Percentiles rank a stretch among this genome's conserved stretches.
These are phyloP conservation scores for Sanghuangporus sanghuang DNA, from an alignment of 1,284 basidiomycete species.

Conservation along the genomic window DNA sequence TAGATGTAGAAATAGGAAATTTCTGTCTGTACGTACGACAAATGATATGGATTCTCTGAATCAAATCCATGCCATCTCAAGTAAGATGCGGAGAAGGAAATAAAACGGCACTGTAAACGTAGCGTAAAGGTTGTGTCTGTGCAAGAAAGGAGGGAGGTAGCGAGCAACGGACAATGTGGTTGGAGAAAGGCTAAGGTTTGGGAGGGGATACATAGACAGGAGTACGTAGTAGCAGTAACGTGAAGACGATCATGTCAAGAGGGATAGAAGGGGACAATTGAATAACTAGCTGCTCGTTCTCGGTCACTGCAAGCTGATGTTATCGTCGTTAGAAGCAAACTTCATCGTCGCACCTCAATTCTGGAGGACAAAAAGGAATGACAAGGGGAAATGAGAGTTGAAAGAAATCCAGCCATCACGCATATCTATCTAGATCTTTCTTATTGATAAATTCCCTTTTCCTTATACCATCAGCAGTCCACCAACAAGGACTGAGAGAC, in stretches of 20 bases:
- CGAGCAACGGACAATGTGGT: no score
- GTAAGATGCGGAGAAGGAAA: no score
- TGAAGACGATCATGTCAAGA: neutral
- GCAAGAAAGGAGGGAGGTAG: no score
- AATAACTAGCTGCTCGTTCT: neutral
- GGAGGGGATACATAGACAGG: no score
- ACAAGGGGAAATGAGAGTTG: neutral
- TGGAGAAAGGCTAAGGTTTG: no score
- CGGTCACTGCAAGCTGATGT: neutral
- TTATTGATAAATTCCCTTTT: neutral
- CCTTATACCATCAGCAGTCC: conserved; percentile 11
- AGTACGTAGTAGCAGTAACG: no score
- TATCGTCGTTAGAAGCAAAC: neutral
- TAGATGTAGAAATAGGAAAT: neutral
- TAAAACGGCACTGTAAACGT: no score
- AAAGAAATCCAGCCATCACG: neutral
- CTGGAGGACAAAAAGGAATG: neutral
- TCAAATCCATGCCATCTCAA: neutral
- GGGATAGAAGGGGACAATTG: neutral
- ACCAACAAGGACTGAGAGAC: conserved; percentile 13
- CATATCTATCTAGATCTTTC: neutral
- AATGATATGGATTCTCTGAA: no score
- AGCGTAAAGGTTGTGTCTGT: no score
- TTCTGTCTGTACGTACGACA: no score
- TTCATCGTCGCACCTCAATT: neutral